Evolutionary conservation across 495 filamentous ascomycete genomes (phyloP), one percentile per base, ranked within the genome.

Genomic region (Patellaria atrata): DNA sequence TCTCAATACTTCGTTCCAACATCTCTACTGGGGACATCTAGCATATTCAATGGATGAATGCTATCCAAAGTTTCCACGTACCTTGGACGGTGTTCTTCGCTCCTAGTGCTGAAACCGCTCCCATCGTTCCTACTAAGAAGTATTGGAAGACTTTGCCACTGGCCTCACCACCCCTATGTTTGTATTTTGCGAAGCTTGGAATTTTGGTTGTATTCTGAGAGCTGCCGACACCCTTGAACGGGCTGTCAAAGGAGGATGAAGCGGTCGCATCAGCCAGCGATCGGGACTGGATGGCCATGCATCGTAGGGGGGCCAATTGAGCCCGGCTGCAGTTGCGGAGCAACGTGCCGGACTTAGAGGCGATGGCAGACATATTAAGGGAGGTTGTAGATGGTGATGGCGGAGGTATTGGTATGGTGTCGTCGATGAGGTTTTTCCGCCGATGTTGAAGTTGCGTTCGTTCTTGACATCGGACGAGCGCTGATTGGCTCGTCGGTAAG

Each of bases 81-180:
- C 89, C 85, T 73, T 93, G 80, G 47, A 99, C 82, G 40, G 86
- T 94, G 38, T 75, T 78, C 75, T 99, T 96, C 44, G 89, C 91
- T 48, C 87, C 91, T 43, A 87, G 78, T 27, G 86, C 87, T 22
- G 76, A 70, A 55, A 92, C 71, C 51, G 85, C 72, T 53, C 89
- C 91, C 69, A 96, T 78, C 14, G 86, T 76, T 45, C 89, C 89
- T 40, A 87, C 89, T 82, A 94, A 89, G 64, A 96, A 99, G 71
- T 99, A 99, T 48, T 71, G 71, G 63, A 93, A 92, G 47, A 92
- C 67, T 63, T 80, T 74, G 40, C 63, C 59, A 13, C 15, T 32
- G 51, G 65, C 69, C 37, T 71, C 55, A 35, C 60, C 53, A 42
- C 58, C 63, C 55, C 73, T 77, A 58, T 70, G 73, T 64, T 71